Conservation (phyloP, 1,284 basidiomycete genomes). For the Marasmius oreades region DNA sequence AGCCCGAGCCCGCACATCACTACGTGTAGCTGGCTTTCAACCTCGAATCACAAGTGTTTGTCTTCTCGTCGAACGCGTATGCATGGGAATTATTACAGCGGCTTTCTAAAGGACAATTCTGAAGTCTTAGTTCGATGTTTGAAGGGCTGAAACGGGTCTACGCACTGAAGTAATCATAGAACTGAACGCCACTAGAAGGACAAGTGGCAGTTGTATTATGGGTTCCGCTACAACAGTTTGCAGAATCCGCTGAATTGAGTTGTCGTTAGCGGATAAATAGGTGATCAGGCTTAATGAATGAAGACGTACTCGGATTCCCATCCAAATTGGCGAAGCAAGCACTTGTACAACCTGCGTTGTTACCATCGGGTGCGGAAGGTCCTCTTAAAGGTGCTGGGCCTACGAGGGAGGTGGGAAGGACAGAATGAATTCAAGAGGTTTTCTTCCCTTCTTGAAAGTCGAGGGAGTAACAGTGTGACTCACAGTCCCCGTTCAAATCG, state of each 20-base stretch:
- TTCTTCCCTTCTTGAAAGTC: no score
- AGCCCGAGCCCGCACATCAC: no score
- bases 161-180: conserved; percentile 52
- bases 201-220: conserved; percentile 46
- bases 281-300: background rate
- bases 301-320: conserved; percentile 32
- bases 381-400: conserved; percentile 43
- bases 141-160: background rate
- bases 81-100: conserved; percentile 31
- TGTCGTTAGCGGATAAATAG: background rate
- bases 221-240: conserved; percentile 53
- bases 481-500: conserved; percentile 37
- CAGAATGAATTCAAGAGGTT: no score
- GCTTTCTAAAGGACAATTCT: conserved; percentile 26
- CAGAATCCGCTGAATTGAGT: conserved; percentile 28
- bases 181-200: conserved; percentile 42
- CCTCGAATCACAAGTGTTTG: conserved; percentile 18
- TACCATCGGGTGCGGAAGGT: conserved; percentile 43
- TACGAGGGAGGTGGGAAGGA: conserved; percentile 8
- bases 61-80: conserved; percentile 28
- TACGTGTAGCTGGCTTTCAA: no score
- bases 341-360: conserved; percentile 52
- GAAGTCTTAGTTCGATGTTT: background rate
- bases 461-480: no score
- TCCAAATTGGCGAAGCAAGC: conserved; percentile 51